A percentile compares a stretch with the other conserved stretches of the same genome.
Conservation (phyloP, 129 eudicot genomes). For the Oenanthe sinensis region DNA sequence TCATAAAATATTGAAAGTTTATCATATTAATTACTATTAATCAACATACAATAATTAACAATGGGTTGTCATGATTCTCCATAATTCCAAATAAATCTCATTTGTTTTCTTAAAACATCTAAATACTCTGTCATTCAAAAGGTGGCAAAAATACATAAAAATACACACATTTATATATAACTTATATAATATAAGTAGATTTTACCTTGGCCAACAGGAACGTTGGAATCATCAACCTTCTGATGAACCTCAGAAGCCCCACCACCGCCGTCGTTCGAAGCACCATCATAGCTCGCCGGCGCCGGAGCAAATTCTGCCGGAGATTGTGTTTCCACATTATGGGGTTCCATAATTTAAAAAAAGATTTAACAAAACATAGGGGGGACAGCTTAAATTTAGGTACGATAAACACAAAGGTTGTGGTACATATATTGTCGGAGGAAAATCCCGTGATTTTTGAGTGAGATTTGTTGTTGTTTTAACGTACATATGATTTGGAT, state of each 20-base stretch:
- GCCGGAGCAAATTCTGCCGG: constrained; percentile 24
- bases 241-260: constrained; percentile 26
- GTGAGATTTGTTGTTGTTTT: background rate
- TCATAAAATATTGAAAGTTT: too few species aligned
- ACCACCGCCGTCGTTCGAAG: constrained; percentile 22
- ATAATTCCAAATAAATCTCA: background rate
- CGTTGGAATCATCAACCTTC: constrained; percentile 24
- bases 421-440: background rate
- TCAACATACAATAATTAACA: too few species aligned
- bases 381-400: constrained; percentile 7
- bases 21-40: too few species aligned
- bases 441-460: background rate
- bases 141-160: background rate
- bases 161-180: background rate
- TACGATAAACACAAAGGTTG: background rate
- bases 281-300: constrained; percentile 24
- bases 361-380: background rate
- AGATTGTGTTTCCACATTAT: constrained; percentile 2
- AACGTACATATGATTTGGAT: background rate
- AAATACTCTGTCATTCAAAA: too few species aligned
- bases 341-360: constrained; percentile 5
- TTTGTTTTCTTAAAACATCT: too few species aligned
- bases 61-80: background rate
- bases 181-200: too few species aligned
- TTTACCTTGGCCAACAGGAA: constrained; percentile 29